These are phyloP conservation scores for Stereocaulon alpinum DNA, from an alignment of 495 filamentous ascomycete species.

Conservation along the genomic window DNA sequence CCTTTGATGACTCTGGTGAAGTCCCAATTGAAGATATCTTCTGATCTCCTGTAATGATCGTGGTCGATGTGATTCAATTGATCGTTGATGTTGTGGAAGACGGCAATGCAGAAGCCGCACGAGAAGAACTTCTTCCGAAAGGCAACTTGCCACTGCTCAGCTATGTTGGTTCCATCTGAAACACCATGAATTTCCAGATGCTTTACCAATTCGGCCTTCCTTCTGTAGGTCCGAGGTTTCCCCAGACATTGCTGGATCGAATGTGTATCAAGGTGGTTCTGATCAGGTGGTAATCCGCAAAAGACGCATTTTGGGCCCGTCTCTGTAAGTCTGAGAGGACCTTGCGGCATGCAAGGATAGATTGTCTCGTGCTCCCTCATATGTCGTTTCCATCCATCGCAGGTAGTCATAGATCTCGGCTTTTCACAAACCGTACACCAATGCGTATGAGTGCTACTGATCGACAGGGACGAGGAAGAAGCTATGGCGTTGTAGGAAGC, in stretches of 20 bases:
- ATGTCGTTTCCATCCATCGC: constrained; percentile 14
- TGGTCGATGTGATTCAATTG: constrained; percentile 9
- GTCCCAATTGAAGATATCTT: constrained; percentile 6
- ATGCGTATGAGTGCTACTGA: background rate
- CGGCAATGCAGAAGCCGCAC: constrained; percentile 1
- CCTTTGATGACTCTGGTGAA: constrained; percentile 4
- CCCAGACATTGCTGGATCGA: background rate
- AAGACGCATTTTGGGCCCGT: background rate
- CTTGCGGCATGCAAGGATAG: background rate
- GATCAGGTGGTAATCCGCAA: background rate
- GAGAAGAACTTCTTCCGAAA: constrained; percentile 1
- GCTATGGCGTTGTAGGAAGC: background rate
- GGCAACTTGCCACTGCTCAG: constrained; percentile 1
- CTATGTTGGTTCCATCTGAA: background rate
- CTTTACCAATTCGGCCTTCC: background rate
- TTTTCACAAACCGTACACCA: constrained; percentile 7
- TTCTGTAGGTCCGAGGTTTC: background rate
- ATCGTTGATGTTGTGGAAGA: constrained; percentile 3
- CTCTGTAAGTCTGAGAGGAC: background rate
- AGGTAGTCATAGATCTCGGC: background rate
- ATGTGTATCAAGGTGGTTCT: background rate
- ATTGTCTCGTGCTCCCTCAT: constrained; percentile 10
- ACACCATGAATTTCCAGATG: constrained; percentile 2
- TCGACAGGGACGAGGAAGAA: background rate
- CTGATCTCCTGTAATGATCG: background rate